Conservation (phyloP, 2,329 filamentous ascomycete species). For the Fusarium floridanum region DNA sequence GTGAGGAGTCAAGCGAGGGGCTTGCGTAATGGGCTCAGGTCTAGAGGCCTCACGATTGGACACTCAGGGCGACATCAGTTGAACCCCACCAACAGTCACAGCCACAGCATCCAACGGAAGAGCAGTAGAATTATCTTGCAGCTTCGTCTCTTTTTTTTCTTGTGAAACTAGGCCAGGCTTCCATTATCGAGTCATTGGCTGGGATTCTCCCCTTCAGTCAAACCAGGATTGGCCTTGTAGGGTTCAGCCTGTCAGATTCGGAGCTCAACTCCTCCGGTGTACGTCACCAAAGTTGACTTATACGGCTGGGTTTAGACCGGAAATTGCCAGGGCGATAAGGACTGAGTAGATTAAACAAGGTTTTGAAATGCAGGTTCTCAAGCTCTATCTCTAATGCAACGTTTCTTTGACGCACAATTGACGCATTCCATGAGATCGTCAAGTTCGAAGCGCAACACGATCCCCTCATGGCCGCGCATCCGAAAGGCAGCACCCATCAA, state of each 20-base stretch:
- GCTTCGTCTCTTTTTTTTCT: not conserved
- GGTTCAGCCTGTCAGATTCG: not conserved
- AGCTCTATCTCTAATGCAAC: not conserved
- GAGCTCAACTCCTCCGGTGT: constrained; percentile 2
- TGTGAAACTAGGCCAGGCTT: not conserved
- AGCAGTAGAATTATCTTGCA: constrained; percentile 13
- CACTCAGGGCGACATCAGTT: constrained; percentile 9
- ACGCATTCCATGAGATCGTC: not conserved
- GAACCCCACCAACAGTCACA: constrained; percentile 13
- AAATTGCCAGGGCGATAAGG: constrained; percentile 6
- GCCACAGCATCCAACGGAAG: constrained; percentile 23
- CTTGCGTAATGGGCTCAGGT: constrained; percentile 39
- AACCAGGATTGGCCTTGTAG: not conserved
- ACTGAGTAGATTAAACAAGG: not conserved
- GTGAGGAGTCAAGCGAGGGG: constrained; percentile 24
- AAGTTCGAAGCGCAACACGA: not conserved
- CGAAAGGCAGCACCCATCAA: not conserved
- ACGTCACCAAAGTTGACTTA: constrained; percentile 26
- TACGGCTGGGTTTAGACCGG: not conserved
- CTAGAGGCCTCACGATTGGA: constrained; percentile 18
- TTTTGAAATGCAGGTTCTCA: not conserved
- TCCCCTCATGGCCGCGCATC: not conserved
- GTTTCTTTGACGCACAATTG: not conserved
- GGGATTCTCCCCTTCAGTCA: not conserved
- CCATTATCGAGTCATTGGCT: not conserved